Base-by-base conservation (phyloP, 169 alveolate genomes). In the Haemoproteus tartakovskyi region DNA sequence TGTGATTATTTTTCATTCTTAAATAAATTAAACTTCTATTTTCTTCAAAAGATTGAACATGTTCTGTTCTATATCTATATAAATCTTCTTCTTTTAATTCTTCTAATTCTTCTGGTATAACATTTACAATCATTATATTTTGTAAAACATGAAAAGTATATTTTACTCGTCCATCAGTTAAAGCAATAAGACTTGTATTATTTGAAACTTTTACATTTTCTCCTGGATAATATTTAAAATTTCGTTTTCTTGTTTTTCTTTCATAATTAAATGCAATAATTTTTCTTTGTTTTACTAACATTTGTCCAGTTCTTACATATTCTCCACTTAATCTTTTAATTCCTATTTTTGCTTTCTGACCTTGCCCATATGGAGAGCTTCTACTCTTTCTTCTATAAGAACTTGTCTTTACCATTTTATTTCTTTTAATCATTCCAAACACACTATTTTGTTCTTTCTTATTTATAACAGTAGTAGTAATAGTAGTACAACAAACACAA, bases 1-100 rank as follows among this genome's bases (percentile, higher is more conserved):
- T 41, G 2, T 93, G 89, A 0, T 92, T 90, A 48, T 91, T 88
- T 62, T 92, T 92, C 79, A 61, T 79, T 19, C 96, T 70, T 33
- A 91, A 62, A 61, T 56, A 59, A 18, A 91, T 63, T 30, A 91
- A 26, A 11, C 90, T 83, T 19, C 92, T 45, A 63, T 93, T 93
- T 80, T 93, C 97, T 79, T 93, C 95, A 37, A 86, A 51, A 43
- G 90, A 57, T 11, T 82, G 56, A 2, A 92, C 94, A 64, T 91
- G 95, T 64, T 93, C 97, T 0, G 95, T 93, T 12, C 97, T 79
- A 63, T 93, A 93, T 16, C 97, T 56, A 94, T 95, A 91, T 33
- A 90, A 63, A 47, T 91, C 96, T 0, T 85, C 93, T 48, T 90
- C 85, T 30, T 87, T 74, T 19, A 91, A 80, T 62, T 91, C 95